Conservation (phyloP, 805 yeast species). For the Candida railenensis region DNA sequence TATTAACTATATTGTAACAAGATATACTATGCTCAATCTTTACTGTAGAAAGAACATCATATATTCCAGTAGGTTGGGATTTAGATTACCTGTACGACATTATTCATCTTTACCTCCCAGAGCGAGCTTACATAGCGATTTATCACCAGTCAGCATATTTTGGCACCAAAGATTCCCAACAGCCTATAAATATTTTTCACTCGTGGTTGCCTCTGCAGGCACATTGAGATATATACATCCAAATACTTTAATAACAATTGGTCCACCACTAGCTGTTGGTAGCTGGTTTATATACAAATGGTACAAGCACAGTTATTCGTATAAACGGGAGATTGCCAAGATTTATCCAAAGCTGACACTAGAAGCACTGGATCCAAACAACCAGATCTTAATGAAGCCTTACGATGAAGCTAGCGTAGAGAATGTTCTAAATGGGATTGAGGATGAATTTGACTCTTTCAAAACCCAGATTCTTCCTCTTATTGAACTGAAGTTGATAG, state of each 20-base stretch:
- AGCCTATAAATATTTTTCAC: slow-evolving; percentile 26
- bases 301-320: slow-evolving; percentile 9
- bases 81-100: background rate
- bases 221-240: slow-evolving; percentile 36
- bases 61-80: background rate
- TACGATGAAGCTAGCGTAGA: slow-evolving; percentile 34
- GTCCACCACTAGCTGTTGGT: slow-evolving; percentile 34
- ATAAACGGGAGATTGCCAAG: slow-evolving; percentile 14
- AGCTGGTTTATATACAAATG: slow-evolving; percentile 20
- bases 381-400: slow-evolving; percentile 15
- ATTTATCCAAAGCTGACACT: slow-evolving; percentile 8
- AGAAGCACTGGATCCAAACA: slow-evolving; percentile 2
- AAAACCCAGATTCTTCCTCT: slow-evolving; percentile 25
- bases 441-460: slow-evolving; percentile 37
- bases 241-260: slow-evolving; percentile 30
- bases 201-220: slow-evolving; percentile 22
- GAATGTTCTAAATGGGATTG: slow-evolving; percentile 34
- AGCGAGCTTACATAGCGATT: slow-evolving; percentile 29
- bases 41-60: too few species aligned
- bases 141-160: slow-evolving; percentile 19
- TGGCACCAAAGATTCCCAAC: slow-evolving; percentile 28
- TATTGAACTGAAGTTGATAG: slow-evolving; percentile 25
- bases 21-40: too few species aligned
- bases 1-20: too few species aligned
- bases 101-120: slow-evolving; percentile 22